phyloP scores from a whole-genome alignment of 495 filamentous ascomycete genomes.

The Annulohypoxylon moriforme region DNA sequence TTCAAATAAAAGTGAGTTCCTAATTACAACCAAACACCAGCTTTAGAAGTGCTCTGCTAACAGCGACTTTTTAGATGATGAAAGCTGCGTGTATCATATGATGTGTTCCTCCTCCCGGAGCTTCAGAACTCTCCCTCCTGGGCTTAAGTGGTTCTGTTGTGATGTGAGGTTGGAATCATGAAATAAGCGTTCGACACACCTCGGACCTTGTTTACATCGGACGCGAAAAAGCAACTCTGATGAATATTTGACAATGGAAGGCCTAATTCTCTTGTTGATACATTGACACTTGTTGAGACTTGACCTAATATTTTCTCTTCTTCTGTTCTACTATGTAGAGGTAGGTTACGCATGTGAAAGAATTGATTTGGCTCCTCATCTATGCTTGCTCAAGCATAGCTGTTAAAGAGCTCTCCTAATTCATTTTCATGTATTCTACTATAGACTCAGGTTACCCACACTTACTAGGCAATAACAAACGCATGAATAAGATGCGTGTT shows the following conservation, averaged over 20 bases:
- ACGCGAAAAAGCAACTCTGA: slow-evolving; percentile 99
- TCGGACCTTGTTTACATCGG: slow-evolving; percentile 91
- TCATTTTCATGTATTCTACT: neutral
- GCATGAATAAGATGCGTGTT: too few relatives aligned
- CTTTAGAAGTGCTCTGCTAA: slow-evolving; percentile 56
- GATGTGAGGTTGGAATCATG: slow-evolving; percentile 77
- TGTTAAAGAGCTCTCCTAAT: neutral
- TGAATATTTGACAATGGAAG: slow-evolving; percentile 54
- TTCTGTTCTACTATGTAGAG: neutral
- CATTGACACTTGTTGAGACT: slow-evolving; percentile 1
- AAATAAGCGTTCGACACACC: slow-evolving; percentile 99
- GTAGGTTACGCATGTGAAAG: neutral
- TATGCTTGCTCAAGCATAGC: neutral
- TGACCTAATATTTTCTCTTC: neutral
- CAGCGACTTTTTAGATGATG: slow-evolving; percentile 80
- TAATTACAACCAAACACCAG: neutral
- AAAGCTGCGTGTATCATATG: slow-evolving; percentile 96
- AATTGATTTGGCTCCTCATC: neutral
- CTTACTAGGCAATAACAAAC: too few relatives aligned
- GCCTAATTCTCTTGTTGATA: slow-evolving; percentile 12
- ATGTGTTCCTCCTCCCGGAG: slow-evolving; percentile 75
- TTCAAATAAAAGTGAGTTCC: slow-evolving; percentile 86
- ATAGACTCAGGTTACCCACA: too few relatives aligned
- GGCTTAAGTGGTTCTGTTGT: slow-evolving; percentile 89
- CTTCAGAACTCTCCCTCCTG: slow-evolving; percentile 81